Conservation (phyloP, 2,329 filamentous ascomycete genomes). For the Verticillium zaregamsianum region DNA sequence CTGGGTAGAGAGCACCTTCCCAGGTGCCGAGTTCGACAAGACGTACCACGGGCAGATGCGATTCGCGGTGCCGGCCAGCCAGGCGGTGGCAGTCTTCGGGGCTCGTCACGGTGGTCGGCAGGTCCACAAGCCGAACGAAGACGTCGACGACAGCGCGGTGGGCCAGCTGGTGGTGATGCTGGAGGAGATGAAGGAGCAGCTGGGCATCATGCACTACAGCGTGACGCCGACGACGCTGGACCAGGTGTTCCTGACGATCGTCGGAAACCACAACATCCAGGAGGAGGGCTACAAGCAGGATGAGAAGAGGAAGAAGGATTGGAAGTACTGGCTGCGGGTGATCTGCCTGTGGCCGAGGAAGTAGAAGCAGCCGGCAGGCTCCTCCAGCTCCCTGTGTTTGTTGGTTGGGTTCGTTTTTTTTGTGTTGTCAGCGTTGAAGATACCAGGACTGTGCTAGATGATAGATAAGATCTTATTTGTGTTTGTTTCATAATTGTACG, state of each 20-base stretch:
- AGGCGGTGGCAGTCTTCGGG: constrained; percentile 41
- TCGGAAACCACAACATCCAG: constrained; percentile 71
- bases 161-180: constrained; percentile 67
- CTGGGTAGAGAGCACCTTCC: constrained; percentile 63
- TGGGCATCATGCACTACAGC: constrained; percentile 82
- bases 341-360: neutral
- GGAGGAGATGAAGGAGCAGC: constrained; percentile 62
- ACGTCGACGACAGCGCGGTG: constrained; percentile 47
- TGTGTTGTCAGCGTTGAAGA: neutral
- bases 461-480: neutral
- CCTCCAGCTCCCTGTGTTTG: neutral
- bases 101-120: constrained; percentile 14
- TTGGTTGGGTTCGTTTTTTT: neutral
- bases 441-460: neutral
- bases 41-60: constrained; percentile 34
- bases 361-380: neutral
- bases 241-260: constrained; percentile 85
- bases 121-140: constrained; percentile 18
- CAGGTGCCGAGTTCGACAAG: constrained; percentile 63
- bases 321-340: neutral
- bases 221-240: constrained; percentile 85
- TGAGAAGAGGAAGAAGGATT: neutral
- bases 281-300: constrained; percentile 57
- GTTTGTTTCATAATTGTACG: neutral
- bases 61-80: constrained; percentile 43